Evolutionary conservation across 768 basidiomycete species (phyloP).

Genomic region (Crepidotus variabilis): DNA sequence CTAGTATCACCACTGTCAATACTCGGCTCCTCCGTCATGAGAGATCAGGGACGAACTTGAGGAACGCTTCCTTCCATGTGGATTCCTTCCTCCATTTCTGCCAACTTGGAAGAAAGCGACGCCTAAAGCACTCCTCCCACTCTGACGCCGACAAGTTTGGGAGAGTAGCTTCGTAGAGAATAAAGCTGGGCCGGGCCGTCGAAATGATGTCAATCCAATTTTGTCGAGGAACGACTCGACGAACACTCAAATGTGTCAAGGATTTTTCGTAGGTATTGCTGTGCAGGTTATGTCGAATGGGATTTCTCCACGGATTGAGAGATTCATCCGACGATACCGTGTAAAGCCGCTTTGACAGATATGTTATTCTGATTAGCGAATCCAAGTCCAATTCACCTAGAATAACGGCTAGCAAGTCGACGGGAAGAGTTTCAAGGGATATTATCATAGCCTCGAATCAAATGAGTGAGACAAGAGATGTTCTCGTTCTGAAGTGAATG

Average conservation of each 20-base stretch:
- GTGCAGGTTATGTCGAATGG: conserved; percentile 58
- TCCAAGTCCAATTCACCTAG: conserved; percentile 64
- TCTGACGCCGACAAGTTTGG: conserved; percentile 63
- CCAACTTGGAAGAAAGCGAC: conserved; percentile 79
- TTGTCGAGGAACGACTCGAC: conserved; percentile 61
- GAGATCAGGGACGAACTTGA: conserved; percentile 47
- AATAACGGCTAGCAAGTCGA: conserved; percentile 73
- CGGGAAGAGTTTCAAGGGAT: conserved; percentile 57
- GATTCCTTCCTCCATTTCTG: conserved; percentile 59
- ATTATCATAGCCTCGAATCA: conserved; percentile 14
- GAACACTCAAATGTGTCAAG: conserved; percentile 59
- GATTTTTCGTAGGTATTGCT: conserved; percentile 41
- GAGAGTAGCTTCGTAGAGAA: conserved; percentile 64
- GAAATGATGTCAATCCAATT: conserved; percentile 79
- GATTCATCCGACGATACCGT: conserved; percentile 57
- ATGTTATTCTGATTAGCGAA: conserved; percentile 54
- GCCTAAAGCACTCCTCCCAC: conserved; percentile 73
- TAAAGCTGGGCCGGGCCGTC: conserved; percentile 55
- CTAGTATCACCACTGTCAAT: conserved; percentile 29
- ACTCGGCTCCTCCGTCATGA: conserved; percentile 6
- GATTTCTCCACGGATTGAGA: conserved; percentile 73
- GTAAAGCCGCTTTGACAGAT: conserved; percentile 57
- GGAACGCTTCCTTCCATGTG: conserved; percentile 62
- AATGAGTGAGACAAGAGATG: conserved; percentile 5
- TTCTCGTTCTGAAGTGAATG: too few species aligned